Evolutionary conservation across 345 rosid species (phyloP).

Genomic region (Rhodamnia rubescens): DNA sequence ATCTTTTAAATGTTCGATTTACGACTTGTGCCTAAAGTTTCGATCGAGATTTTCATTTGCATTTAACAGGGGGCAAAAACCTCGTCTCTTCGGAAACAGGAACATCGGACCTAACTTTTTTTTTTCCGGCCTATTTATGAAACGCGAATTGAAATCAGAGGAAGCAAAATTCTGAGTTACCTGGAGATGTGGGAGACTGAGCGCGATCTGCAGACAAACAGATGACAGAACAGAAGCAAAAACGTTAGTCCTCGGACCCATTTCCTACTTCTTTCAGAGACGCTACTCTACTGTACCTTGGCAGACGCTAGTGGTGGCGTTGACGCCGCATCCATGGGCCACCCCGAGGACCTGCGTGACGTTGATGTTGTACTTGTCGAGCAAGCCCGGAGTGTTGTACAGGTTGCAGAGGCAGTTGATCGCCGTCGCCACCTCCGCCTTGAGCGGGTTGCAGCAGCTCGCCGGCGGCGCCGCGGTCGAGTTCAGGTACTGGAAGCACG

Average conservation of each 20-base stretch:
- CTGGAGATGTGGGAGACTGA: neutral
- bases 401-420: conserved; percentile 20
- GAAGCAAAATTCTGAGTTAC: neutral
- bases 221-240: neutral
- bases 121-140: neutral
- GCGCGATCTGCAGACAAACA: neutral
- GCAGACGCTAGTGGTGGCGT: conserved; percentile 4
- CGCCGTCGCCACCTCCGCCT: conserved; percentile 4
- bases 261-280: neutral
- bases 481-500: conserved; percentile 18
- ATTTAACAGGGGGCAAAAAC: neutral
- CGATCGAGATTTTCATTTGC: neutral
- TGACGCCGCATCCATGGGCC: conserved; percentile 7
- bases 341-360: conserved; percentile 10
- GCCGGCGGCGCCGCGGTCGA: conserved; percentile 11
- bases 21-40: neutral
- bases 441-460: conserved; percentile 21
- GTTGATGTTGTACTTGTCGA: conserved; percentile 1
- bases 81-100: neutral
- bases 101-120: neutral
- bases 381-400: conserved; percentile 14
- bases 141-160: neutral
- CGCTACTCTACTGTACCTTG: neutral
- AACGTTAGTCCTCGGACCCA: neutral
- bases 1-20: too few relatives aligned